Percentiles rank a stretch among this genome's conserved stretches.
These are phyloP conservation scores for Aspergillus sp. DNA, from an alignment of 2,329 filamentous ascomycete genomes.

Conservation along the genomic window DNA sequence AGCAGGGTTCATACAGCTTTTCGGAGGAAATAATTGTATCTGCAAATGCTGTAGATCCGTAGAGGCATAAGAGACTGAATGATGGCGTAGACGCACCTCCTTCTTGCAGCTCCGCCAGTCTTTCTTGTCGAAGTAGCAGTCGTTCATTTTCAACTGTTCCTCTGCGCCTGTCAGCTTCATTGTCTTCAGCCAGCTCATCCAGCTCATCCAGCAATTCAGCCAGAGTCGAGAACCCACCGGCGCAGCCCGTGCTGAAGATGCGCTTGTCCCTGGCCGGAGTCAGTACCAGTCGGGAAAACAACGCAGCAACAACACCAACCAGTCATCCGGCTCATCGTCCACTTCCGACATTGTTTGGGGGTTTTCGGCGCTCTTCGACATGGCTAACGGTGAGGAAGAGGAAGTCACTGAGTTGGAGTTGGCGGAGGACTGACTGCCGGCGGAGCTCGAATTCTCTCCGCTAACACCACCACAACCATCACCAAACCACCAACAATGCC, in stretches of 20 bases:
- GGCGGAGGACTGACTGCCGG: not conserved
- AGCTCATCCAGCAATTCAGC: not conserved
- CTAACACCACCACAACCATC: too few relatives aligned
- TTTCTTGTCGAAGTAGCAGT: slow-evolving; percentile 93
- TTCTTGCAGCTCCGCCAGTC: slow-evolving; percentile 85
- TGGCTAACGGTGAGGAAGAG: slow-evolving; percentile 23
- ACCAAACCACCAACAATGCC: too few relatives aligned
- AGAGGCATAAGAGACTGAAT: too few relatives aligned
- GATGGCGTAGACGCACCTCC: slow-evolving; percentile 71
- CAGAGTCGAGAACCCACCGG: too few relatives aligned
- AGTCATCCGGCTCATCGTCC: slow-evolving; percentile 86
- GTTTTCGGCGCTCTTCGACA: slow-evolving; percentile 51
- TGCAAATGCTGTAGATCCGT: not conserved
- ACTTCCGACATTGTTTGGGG: slow-evolving; percentile 33
- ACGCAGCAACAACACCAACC: slow-evolving; percentile 47
- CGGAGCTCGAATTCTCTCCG: too few relatives aligned
- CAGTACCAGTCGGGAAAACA: slow-evolving; percentile 12
- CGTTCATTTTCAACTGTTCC: slow-evolving; percentile 82
- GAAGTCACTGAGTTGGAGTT: not conserved
- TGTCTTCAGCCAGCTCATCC: not conserved
- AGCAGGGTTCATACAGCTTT: not conserved
- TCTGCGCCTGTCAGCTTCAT: slow-evolving; percentile 41
- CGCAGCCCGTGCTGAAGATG: slow-evolving; percentile 92
- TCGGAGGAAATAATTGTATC: not conserved
- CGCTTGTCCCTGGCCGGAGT: slow-evolving; percentile 73